These are phyloP conservation scores for Ballota nigra DNA, from an alignment of 257 asterid genomes.

Conservation along the genomic window DNA sequence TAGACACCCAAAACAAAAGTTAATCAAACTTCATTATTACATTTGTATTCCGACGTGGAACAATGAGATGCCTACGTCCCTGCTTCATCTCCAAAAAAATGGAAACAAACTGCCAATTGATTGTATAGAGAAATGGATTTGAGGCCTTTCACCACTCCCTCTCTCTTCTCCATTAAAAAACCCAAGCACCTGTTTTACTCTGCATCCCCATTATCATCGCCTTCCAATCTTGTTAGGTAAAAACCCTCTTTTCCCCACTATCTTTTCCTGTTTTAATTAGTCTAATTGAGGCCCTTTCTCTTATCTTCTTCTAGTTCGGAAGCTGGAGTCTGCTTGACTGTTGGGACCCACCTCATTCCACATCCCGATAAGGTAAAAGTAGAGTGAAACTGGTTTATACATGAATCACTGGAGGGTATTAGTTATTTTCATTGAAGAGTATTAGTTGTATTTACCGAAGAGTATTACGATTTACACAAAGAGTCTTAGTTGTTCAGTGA, in stretches of 20 bases:
- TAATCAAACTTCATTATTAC: no score
- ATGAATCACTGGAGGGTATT: no score
- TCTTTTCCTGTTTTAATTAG: neutral
- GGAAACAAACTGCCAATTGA: neutral
- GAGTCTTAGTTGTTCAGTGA: no score
- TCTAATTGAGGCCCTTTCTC: neutral
- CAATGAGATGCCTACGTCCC: slow-evolving; percentile 26
- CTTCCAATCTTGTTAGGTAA: slow-evolving; percentile 40
- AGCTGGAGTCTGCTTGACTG: slow-evolving; percentile 51
- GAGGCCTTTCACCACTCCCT: slow-evolving; percentile 32
- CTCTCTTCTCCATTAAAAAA: slow-evolving; percentile 19
- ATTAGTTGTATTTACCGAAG: no score
- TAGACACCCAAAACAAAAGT: rapidly evolving
- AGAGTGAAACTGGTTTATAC: no score
- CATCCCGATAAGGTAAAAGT: slow-evolving; percentile 96
- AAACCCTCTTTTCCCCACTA: neutral
- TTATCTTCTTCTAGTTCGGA: slow-evolving; percentile 30
- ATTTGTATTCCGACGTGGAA: slow-evolving; percentile 29
- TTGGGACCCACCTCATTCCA: slow-evolving; percentile 74
- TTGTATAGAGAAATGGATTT: slow-evolving; percentile 47
- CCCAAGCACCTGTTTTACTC: slow-evolving; percentile 24
- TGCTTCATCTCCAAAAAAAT: neutral
- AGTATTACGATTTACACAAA: no score
- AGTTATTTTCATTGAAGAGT: no score
- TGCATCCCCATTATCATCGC: slow-evolving; percentile 22